These are phyloP conservation scores for Xylariales sp. DNA, from an alignment of 2,329 filamentous ascomycete genomes.

Conservation along the genomic window DNA sequence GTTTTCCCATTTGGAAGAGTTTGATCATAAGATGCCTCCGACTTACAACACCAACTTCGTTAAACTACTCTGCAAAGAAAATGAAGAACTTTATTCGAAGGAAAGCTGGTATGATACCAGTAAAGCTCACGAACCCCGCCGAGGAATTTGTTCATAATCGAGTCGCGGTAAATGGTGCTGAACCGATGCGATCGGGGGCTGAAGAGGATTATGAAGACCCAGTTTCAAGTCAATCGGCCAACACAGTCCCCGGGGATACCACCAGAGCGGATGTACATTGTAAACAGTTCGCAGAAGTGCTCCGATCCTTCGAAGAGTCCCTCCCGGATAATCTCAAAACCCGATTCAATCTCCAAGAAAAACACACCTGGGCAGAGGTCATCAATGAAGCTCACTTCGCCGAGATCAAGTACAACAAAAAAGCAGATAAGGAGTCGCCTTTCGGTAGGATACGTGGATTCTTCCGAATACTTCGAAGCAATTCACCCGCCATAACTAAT, in stretches of 20 bases:
- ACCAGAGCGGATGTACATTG: conserved; percentile 25
- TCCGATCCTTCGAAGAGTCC: conserved; percentile 27
- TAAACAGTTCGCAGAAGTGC: conserved; percentile 29
- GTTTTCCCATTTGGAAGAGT: too few species aligned
- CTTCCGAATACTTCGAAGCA: conserved; percentile 30
- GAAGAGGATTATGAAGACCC: background rate
- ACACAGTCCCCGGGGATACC: background rate
- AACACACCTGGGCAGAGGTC: conserved; percentile 30
- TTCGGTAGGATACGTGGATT: conserved; percentile 26
- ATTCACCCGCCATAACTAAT: conserved; percentile 18
- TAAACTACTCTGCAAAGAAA: background rate
- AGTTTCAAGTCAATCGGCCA: background rate
- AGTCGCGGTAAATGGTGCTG: conserved; percentile 17
- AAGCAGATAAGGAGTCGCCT: conserved; percentile 25
- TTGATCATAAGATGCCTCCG: background rate
- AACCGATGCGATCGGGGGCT: background rate
- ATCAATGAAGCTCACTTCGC: conserved; percentile 28
- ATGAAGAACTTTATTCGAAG: conserved; percentile 18
- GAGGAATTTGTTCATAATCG: conserved; percentile 30
- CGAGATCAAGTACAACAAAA: conserved; percentile 32
- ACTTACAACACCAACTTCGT: background rate
- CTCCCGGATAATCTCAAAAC: conserved; percentile 32
- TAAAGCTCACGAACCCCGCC: conserved; percentile 30
- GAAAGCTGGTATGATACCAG: conserved; percentile 12
- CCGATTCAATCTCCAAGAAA: conserved; percentile 25